A percentile compares a stretch with the other conserved stretches of the same genome.
Evolutionary conservation across 192 early-diverging fungal genomes (phyloP).

Genomic region (Chytriomyces sp.): DNA sequence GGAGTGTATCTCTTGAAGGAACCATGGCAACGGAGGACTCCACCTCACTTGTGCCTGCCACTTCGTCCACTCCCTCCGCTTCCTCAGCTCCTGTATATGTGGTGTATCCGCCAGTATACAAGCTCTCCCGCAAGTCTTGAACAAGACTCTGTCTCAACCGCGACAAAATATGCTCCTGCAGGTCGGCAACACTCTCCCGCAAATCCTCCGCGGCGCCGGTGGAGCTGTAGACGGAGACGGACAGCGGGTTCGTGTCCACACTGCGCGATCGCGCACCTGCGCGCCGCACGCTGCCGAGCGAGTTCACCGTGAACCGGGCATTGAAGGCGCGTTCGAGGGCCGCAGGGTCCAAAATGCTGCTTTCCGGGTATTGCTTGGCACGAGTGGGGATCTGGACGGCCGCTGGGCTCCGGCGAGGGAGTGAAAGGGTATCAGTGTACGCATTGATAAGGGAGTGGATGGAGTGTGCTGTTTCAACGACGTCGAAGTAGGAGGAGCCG

Average conservation of each 20-base stretch:
- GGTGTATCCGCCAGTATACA: neutral
- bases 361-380: neutral
- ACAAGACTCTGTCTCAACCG: neutral
- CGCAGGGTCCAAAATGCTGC: neutral
- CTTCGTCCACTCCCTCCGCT: neutral
- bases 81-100: neutral
- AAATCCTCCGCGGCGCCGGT: neutral
- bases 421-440: neutral
- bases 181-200: neutral
- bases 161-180: neutral
- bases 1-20: too few species aligned
- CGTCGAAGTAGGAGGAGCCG: too few species aligned
- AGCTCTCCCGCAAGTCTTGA: neutral
- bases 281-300: neutral
- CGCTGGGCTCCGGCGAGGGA: neutral
- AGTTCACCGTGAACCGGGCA: neutral
- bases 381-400: neutral
- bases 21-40: too few species aligned
- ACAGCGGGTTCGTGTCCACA: neutral
- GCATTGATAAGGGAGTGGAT: neutral
- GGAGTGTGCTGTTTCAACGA: too few species aligned
- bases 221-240: neutral
- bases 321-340: neutral
- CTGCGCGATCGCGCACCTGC: neutral
- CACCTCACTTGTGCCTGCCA: too few species aligned